Base-by-base conservation (phyloP, 176 grass and related monocot genomes). In the Bonia amplexicaulis region DNA sequence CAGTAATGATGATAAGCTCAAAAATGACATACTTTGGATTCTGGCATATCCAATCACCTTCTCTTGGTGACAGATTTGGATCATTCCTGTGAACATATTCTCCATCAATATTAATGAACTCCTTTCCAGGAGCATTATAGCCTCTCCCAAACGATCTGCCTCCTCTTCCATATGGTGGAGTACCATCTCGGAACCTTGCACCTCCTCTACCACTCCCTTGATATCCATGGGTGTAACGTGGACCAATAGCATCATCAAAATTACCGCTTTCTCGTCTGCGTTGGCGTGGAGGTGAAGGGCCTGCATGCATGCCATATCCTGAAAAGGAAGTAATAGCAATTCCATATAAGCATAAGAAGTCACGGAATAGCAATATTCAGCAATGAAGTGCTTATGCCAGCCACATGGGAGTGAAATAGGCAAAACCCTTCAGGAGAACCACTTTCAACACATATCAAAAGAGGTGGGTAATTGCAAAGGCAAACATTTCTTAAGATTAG, bases 1-100 rank as follows among this genome's bases (percentile, higher is more conserved):
- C 2, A 16, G 23, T 64, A 74, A 58, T 23, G 19, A 55, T 27
- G 20, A 61, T 33, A 85, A 51, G 22, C 3, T 55, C 41, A 74
- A 83, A 26, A 71, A 66, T 4, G 61, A 54, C 68, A 81, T 94
- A 99, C 96, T 78, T 86, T 0, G 93, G 88, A 75, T 94, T 96
- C 79, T 94, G 90, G 76, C 93, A 99, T 89, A 96, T 96, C 92
- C 92, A 96, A 77, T 99, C 97, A 31, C 97, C 97, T 96, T 96
- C 97, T 78, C 93, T 91, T 83, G 92, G 97, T 3, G 93, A 94
- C 49, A 96, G 89, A 73, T 99, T 99, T 64, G 97, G 93, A 74
- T 99, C 97, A 89, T 99, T 99, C 84, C 93, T 85, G 72, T 96
- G 93, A 81, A 94, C 92, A 85, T 96, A 96, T 58, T 94, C 84